These are phyloP conservation scores for Thalassia testudinum DNA, from an alignment of 116 monocot genomes.

Conservation along the genomic window DNA sequence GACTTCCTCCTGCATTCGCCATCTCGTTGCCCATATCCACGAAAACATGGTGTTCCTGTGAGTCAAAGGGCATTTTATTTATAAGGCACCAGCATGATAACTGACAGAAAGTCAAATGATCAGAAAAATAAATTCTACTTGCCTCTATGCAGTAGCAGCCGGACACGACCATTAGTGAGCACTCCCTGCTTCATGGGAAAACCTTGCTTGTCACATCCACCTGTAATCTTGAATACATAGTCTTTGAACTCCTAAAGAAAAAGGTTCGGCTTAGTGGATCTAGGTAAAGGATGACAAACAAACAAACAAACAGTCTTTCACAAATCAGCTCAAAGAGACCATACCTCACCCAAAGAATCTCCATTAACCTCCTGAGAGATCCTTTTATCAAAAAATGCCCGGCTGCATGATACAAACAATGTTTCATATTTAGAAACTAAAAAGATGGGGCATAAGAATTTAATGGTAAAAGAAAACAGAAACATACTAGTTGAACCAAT, in stretches of 20 bases:
- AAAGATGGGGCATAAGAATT: too few species aligned
- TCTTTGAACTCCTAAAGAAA: slow-evolving; percentile 43
- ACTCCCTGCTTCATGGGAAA: slow-evolving; percentile 64
- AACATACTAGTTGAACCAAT: too few species aligned
- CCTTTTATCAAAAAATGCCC: slow-evolving; percentile 44
- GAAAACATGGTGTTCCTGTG: slow-evolving; percentile 35
- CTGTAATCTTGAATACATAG: slow-evolving; percentile 50
- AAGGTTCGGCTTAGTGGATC: too few species aligned
- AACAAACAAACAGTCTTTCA: background rate
- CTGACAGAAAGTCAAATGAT: background rate
- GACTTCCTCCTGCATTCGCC: slow-evolving; percentile 51
- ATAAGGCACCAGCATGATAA: background rate
- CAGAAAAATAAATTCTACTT: background rate
- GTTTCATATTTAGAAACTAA: too few species aligned
- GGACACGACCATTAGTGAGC: slow-evolving; percentile 37
- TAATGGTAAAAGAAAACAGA: too few species aligned
- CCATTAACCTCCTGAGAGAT: slow-evolving; percentile 56
- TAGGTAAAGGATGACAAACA: background rate
- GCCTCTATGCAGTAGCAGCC: slow-evolving; percentile 37
- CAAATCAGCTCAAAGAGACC: background rate
- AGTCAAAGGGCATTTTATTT: background rate
- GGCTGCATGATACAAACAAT: slow-evolving; percentile 9
- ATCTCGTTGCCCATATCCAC: slow-evolving; percentile 37
- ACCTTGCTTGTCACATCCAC: slow-evolving; percentile 52
- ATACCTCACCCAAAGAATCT: slow-evolving; percentile 48